phyloP scores from a whole-genome alignment of 1,284 basidiomycete genomes.

The Dichomitus squalens region DNA sequence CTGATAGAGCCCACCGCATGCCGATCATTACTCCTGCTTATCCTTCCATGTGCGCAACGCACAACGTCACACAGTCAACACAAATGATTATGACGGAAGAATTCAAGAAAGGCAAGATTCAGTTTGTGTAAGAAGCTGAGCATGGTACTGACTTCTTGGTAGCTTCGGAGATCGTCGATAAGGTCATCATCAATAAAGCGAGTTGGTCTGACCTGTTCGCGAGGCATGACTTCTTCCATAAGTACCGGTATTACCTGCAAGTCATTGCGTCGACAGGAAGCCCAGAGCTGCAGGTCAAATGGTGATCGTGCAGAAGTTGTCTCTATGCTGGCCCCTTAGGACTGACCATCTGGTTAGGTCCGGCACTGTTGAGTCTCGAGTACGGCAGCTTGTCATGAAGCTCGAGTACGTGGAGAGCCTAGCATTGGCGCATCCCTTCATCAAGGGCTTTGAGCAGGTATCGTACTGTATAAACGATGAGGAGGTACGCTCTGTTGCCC shows the following conservation, averaged over 20 bases:
- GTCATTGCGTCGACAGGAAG: slow-evolving; percentile 90
- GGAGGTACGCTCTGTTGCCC: slow-evolving; percentile 88
- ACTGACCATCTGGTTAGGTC: slow-evolving; percentile 26
- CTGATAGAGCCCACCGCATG: slow-evolving; percentile 95
- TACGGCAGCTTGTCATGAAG: slow-evolving; percentile 97
- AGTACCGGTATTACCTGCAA: slow-evolving; percentile 98
- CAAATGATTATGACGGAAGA: slow-evolving; percentile 97
- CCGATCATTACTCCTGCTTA: slow-evolving; percentile 99
- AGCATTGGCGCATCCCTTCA: slow-evolving; percentile 91
- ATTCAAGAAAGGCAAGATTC: slow-evolving; percentile 80
- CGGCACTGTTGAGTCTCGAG: slow-evolving; percentile 88
- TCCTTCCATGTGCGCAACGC: slow-evolving; percentile 99
- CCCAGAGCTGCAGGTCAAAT: slow-evolving; percentile 90
- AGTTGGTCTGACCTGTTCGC: slow-evolving; percentile 92
- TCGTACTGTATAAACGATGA: slow-evolving; percentile 85
- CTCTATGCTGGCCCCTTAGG: not conserved
- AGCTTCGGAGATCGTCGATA: slow-evolving; percentile 94
- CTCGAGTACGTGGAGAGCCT: slow-evolving; percentile 94
- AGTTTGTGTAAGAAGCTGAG: not conserved
- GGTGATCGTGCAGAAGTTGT: slow-evolving; percentile 53
- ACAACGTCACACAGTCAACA: slow-evolving; percentile 96
- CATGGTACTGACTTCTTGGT: not conserved
- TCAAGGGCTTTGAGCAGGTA: slow-evolving; percentile 91
- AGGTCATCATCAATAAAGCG: slow-evolving; percentile 84
- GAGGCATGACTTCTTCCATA: slow-evolving; percentile 96